Evolutionary conservation across 345 rosid genomes (phyloP).

Genomic region (Eucalyptus regnans): DNA sequence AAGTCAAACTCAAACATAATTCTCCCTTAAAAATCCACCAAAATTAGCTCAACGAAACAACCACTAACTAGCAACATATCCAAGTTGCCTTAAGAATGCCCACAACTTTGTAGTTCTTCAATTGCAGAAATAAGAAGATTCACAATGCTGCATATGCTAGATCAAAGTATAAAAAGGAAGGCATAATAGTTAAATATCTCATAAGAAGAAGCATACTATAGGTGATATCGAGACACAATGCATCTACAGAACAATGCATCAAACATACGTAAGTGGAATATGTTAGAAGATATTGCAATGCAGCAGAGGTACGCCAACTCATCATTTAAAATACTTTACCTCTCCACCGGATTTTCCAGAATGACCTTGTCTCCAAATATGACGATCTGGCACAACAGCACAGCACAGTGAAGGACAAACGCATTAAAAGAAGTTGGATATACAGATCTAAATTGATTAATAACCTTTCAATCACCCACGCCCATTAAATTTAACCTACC

Average conservation of each 20-base stretch:
- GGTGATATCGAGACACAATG: neutral
- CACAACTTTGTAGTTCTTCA: neutral
- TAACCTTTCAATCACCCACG: neutral
- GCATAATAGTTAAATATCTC: neutral
- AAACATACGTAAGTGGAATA: neutral
- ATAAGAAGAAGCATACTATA: neutral
- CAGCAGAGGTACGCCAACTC: neutral
- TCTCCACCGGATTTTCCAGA: slow-evolving; percentile 74
- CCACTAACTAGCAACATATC: neutral
- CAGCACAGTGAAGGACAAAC: neutral
- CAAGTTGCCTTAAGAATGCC: neutral
- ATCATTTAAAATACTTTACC: slow-evolving; percentile 20
- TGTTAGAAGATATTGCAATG: neutral
- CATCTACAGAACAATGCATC: neutral
- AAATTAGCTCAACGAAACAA: neutral
- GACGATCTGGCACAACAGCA: slow-evolving; percentile 38
- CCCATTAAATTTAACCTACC: neutral
- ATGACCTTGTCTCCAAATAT: slow-evolving; percentile 80
- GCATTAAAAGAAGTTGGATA: neutral
- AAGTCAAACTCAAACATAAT: neutral
- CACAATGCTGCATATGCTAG: neutral
- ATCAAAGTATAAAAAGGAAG: neutral
- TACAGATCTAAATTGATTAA: neutral
- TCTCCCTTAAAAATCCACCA: neutral
- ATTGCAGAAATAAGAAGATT: neutral